Conservation (phyloP, 768 basidiomycete species). For the Podaxis rugospora region DNA sequence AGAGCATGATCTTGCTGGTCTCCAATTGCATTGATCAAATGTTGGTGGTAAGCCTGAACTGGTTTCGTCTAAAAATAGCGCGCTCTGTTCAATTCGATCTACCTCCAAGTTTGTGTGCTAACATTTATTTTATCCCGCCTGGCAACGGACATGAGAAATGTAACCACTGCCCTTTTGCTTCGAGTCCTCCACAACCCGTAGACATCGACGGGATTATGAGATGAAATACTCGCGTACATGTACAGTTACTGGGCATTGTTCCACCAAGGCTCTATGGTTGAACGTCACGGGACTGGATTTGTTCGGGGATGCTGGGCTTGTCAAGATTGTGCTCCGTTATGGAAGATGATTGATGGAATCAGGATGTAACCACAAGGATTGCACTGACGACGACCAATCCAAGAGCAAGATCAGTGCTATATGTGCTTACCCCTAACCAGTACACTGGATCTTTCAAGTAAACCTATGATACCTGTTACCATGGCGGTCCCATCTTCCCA, state of each 20-base stretch:
- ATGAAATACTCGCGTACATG: neutral
- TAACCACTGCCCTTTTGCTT: neutral
- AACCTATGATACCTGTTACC: constrained; percentile 28
- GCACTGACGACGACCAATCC: constrained; percentile 1
- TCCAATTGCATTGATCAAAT: neutral
- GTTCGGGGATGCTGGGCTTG: neutral
- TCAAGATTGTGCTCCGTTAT: neutral
- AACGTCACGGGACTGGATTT: neutral
- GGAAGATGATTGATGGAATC: constrained; percentile 7
- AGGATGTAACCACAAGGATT: constrained; percentile 1
- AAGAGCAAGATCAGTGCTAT: constrained; percentile 3
- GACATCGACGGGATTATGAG: neutral
- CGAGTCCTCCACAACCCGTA: neutral
- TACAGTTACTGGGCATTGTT: neutral
- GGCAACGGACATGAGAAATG: neutral
- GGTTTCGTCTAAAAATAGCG: constrained; percentile 8
- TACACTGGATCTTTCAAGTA: constrained; percentile 4
- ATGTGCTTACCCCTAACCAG: constrained; percentile 10
- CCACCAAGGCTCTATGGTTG: neutral
- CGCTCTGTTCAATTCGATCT: neutral
- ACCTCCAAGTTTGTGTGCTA: neutral
- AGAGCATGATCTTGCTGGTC: neutral
- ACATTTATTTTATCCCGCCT: neutral
- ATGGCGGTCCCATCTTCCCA: constrained; percentile 26
- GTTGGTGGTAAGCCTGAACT: neutral